These are phyloP conservation scores for Alternaria rosae DNA, from an alignment of 2,329 filamentous ascomycete genomes.

Conservation along the genomic window DNA sequence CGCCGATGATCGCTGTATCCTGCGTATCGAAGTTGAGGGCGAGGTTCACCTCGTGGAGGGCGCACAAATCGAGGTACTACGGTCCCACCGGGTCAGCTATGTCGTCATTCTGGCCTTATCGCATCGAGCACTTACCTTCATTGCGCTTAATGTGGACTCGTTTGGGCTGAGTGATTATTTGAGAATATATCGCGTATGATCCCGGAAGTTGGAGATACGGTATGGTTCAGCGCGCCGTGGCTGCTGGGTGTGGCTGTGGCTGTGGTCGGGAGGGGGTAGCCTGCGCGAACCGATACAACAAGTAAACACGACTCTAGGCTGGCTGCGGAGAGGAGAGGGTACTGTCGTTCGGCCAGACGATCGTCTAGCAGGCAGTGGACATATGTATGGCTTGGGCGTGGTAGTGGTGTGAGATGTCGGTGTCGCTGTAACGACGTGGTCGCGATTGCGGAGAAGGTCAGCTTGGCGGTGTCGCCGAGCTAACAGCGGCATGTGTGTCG, in stretches of 20 bases:
- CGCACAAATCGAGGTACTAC: conserved; percentile 89
- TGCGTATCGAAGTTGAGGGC: conserved; percentile 95
- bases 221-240: conserved; percentile 27
- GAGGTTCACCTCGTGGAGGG: conserved; percentile 90
- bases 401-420: conserved; percentile 34
- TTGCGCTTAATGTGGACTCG: conserved; percentile 27
- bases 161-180: background rate
- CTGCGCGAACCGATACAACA: conserved; percentile 49
- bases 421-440: conserved; percentile 31
- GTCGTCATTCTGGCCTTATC: conserved; percentile 30
- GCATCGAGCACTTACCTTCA: conserved; percentile 47
- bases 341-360: conserved; percentile 50
- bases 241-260: conserved; percentile 33
- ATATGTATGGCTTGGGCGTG: conserved; percentile 30
- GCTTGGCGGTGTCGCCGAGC: conserved; percentile 29
- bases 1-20: conserved; percentile 89
- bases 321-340: conserved; percentile 51
- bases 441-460: conserved; percentile 37
- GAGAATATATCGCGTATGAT: conserved; percentile 7
- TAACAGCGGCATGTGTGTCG: conserved; percentile 37
- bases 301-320: conserved; percentile 51
- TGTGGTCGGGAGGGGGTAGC: conserved; percentile 42
- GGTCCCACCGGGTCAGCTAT: conserved; percentile 37
- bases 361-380: conserved; percentile 49
- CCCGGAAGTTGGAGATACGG: conserved; percentile 9